Evolutionary conservation across 2,329 filamentous ascomycete species (phyloP).

Genomic region (Dothistroma pini): DNA sequence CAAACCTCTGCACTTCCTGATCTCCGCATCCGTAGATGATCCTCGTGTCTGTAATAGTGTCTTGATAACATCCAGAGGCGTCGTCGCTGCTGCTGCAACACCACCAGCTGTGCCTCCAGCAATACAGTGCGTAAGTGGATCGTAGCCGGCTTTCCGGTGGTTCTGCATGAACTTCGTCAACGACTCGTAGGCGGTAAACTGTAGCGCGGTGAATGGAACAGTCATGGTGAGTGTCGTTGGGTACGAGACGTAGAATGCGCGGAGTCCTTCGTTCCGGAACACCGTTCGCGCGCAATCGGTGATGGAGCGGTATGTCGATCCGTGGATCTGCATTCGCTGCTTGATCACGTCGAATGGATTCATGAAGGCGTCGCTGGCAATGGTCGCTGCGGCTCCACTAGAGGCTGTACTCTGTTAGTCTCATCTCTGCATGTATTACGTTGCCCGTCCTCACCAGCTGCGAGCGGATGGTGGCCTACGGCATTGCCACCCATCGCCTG

Average conservation of each 20-base stretch:
- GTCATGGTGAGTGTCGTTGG: conserved; percentile 98
- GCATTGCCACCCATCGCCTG: conserved; percentile 92
- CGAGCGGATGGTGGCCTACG: conserved; percentile 84
- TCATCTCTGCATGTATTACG: not conserved
- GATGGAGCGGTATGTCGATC: conserved; percentile 87
- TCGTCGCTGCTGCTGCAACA: conserved; percentile 88
- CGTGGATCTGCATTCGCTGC: conserved; percentile 97
- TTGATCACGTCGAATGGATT: conserved; percentile 99
- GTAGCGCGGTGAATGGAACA: conserved; percentile 92
- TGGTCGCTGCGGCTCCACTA: conserved; percentile 91
- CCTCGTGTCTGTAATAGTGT: conserved; percentile 93
- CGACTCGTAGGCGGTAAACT: conserved; percentile 97
- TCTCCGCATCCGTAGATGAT: conserved; percentile 72
- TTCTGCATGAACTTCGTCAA: conserved; percentile 90
- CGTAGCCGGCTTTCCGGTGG: conserved; percentile 56
- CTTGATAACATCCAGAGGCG: conserved; percentile 97
- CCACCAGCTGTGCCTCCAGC: conserved; percentile 91
- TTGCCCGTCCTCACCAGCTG: conserved; percentile 64
- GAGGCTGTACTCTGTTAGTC: conserved; percentile 58
- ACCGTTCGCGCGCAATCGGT: conserved; percentile 82
- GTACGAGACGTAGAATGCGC: conserved; percentile 97
- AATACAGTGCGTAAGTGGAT: conserved; percentile 88
- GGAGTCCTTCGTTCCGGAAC: conserved; percentile 80
- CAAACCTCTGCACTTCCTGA: conserved; percentile 80
- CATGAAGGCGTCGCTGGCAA: conserved; percentile 97